Evolutionary conservation across 164 flowering plant species (phyloP).

Genomic region (Echeveria elegans): DNA sequence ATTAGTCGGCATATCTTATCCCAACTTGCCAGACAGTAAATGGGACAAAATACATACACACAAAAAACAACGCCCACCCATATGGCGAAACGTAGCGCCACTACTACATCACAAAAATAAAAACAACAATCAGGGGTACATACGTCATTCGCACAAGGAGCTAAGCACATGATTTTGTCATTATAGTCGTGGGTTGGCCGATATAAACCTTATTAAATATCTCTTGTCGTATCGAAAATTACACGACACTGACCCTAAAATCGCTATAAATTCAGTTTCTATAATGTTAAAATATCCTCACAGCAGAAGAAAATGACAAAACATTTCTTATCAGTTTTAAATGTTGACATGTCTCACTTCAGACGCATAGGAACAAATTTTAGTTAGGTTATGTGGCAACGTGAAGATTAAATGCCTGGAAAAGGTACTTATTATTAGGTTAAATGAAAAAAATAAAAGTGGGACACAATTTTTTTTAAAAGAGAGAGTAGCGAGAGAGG

Average conservation of each 20-base stretch:
- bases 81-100: neutral
- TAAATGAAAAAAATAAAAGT: neutral
- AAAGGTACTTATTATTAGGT: neutral
- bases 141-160: neutral
- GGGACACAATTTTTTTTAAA: neutral
- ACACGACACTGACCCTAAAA: neutral
- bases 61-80: neutral
- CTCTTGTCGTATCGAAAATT: neutral
- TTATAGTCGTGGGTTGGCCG: slow-evolving; percentile 1
- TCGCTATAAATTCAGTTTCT: neutral
- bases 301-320: neutral
- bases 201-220: neutral
- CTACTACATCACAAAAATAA: neutral
- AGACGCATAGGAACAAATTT: neutral
- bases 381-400: neutral
- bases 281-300: no score
- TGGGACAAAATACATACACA: neutral
- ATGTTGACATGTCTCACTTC: neutral
- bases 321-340: neutral
- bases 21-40: neutral
- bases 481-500: no score
- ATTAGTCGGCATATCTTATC: neutral
- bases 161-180: neutral
- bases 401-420: neutral
- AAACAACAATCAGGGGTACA: neutral